Conservation (phyloP, 2,329 filamentous ascomycete species). For the Pseudodiploospora longispora region DNA sequence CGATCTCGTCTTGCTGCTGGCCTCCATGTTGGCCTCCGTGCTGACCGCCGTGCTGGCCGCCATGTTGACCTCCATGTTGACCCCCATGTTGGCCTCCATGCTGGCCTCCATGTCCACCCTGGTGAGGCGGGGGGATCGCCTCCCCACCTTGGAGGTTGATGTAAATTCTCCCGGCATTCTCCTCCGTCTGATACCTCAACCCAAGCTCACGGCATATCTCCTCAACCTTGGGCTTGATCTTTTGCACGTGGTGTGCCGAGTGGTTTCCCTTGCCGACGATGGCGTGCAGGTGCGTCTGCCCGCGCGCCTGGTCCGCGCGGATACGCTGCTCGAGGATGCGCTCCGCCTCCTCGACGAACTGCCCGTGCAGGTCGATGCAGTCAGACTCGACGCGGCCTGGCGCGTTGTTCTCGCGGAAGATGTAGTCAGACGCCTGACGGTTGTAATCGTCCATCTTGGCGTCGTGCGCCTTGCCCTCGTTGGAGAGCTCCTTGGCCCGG, state of each 20-base stretch:
- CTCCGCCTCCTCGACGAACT: conserved; percentile 92
- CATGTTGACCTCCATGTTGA: conserved; percentile 15
- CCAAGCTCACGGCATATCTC: conserved; percentile 76
- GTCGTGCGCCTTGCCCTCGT: conserved; percentile 79
- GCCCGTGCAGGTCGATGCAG: conserved; percentile 89
- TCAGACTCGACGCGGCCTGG: conserved; percentile 65
- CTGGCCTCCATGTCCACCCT: conserved; percentile 22
- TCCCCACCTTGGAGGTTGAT: conserved; percentile 73
- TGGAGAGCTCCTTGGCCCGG: conserved; percentile 71
- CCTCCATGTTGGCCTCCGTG: conserved; percentile 23
- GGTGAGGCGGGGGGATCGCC: conserved; percentile 40
- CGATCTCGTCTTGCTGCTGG: conserved; percentile 46
- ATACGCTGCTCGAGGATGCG: conserved; percentile 83
- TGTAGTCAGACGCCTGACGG: conserved; percentile 82
- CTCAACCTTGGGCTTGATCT: conserved; percentile 93
- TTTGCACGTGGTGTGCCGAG: conserved; percentile 71
- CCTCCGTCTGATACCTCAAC: conserved; percentile 75
- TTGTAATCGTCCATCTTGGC: conserved; percentile 83
- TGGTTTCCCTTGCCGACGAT: conserved; percentile 97
- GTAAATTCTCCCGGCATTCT: conserved; percentile 83
- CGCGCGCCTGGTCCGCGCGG: conserved; percentile 61
- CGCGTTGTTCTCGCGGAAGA: conserved; percentile 93
- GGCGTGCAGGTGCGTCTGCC: conserved; percentile 79
- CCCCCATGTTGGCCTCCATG: conserved; percentile 29
- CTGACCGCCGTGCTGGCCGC: conserved; percentile 26